A percentile compares a stretch with the other conserved stretches of the same genome.
Conservation (phyloP, 2,329 filamentous ascomycete genomes). For the Ophiocordyceps sinensis region DNA sequence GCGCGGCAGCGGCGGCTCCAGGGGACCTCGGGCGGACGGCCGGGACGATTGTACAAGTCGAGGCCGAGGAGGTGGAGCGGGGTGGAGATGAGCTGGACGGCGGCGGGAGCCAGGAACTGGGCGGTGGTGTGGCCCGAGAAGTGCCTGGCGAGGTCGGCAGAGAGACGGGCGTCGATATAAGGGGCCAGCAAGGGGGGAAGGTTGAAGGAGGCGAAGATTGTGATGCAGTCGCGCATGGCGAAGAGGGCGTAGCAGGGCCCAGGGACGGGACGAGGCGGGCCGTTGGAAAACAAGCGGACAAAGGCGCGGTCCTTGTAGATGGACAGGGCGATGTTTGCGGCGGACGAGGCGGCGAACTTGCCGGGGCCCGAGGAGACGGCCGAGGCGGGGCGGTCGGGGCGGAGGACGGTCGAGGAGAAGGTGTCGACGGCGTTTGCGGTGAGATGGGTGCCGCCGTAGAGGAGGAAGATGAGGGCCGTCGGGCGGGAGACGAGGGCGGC, state of each 20-base stretch:
- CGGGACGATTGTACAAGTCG: slow-evolving; percentile 68
- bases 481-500: slow-evolving; percentile 48
- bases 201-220: slow-evolving; percentile 88
- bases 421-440: slow-evolving; percentile 85
- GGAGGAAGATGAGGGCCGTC: slow-evolving; percentile 52
- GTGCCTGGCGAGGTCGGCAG: slow-evolving; percentile 27
- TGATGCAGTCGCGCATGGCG: slow-evolving; percentile 68
- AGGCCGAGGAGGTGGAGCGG: slow-evolving; percentile 74
- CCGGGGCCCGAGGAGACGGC: slow-evolving; percentile 56
- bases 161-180: slow-evolving; percentile 39
- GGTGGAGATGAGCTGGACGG: slow-evolving; percentile 66
- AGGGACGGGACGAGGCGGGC: slow-evolving; percentile 43
- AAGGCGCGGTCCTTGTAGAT: slow-evolving; percentile 85
- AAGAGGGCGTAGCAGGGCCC: slow-evolving; percentile 64
- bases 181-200: slow-evolving; percentile 68
- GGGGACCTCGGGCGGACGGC: slow-evolving; percentile 15
- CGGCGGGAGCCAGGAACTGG: slow-evolving; percentile 68
- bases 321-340: slow-evolving; percentile 74
- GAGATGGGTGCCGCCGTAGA: slow-evolving; percentile 83
- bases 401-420: slow-evolving; percentile 42
- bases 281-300: slow-evolving; percentile 61
- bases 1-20: slow-evolving; percentile 48
- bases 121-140: slow-evolving; percentile 47
- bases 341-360: slow-evolving; percentile 70
- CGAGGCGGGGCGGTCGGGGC: slow-evolving; percentile 36